phyloP scores from a whole-genome alignment of 441 rosid species.

The Omphalea diandra region DNA sequence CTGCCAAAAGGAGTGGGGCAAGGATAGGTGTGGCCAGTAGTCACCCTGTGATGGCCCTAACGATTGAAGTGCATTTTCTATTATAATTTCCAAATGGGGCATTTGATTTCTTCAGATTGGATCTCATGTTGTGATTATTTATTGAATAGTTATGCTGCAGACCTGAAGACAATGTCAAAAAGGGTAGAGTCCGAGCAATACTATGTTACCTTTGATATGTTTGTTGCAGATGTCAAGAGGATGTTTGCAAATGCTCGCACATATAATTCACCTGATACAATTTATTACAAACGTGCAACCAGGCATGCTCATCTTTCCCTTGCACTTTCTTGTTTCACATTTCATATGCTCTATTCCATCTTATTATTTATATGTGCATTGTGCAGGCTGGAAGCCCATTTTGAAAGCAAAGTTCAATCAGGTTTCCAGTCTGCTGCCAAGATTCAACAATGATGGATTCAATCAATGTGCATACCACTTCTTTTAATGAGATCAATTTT shows the following conservation, averaged over 20 bases:
- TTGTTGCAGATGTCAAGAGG: constrained; percentile 86
- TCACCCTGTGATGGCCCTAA: neutral
- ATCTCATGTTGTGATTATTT: constrained; percentile 1
- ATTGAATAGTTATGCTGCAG: constrained; percentile 37
- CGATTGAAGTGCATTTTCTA: neutral
- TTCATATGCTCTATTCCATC: constrained; percentile 1
- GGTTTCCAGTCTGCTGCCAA: constrained; percentile 81
- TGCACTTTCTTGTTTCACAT: neutral
- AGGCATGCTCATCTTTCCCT: constrained; percentile 44
- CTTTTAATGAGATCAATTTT: neutral
- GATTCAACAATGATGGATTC: constrained; percentile 40
- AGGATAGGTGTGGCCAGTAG: neutral
- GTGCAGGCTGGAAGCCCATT: constrained; percentile 82
- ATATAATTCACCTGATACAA: constrained; percentile 90
- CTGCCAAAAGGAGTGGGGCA: neutral
- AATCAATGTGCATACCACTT: neutral
- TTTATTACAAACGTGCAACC: constrained; percentile 81
- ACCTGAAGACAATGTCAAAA: constrained; percentile 85
- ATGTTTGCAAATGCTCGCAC: constrained; percentile 90
- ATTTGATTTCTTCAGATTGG: neutral
- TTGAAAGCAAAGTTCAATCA: constrained; percentile 78
- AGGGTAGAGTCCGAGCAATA: constrained; percentile 95
- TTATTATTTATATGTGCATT: neutral
- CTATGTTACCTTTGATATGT: constrained; percentile 95
- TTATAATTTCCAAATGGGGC: neutral